phyloP scores from a whole-genome alignment of 352 stramenopile genomes.

The Aphanomyces cochlioides region DNA sequence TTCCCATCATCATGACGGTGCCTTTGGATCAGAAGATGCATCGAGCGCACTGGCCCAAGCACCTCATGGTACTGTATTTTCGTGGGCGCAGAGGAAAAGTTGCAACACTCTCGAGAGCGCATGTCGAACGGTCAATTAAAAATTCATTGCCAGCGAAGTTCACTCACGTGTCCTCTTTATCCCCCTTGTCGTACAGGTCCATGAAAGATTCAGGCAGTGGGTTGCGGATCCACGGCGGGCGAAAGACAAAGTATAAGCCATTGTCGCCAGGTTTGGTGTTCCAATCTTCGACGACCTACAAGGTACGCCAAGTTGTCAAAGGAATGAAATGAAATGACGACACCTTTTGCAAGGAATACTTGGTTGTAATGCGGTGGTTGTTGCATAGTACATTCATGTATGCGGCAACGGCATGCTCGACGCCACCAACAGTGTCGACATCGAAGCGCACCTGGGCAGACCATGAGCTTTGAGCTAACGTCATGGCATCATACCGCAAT shows the following conservation, averaged over 20 bases:
- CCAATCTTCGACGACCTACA: slow-evolving; percentile 69
- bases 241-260: slow-evolving; percentile 57
- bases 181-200: background rate
- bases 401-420: slow-evolving; percentile 55
- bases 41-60: too few species aligned
- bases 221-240: slow-evolving; percentile 48
- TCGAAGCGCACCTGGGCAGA: slow-evolving; percentile 28
- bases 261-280: slow-evolving; percentile 58
- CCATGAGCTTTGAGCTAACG: slow-evolving; percentile 38
- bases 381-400: slow-evolving; percentile 83
- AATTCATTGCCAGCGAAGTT: too few species aligned
- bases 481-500: slow-evolving; percentile 49
- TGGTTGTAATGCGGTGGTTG: slow-evolving; percentile 57
- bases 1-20: too few species aligned
- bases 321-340: background rate
- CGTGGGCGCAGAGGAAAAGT: too few species aligned
- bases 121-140: too few species aligned
- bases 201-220: slow-evolving; percentile 12
- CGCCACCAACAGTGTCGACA: slow-evolving; percentile 23
- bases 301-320: background rate
- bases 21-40: too few species aligned
- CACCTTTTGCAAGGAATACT: slow-evolving; percentile 66
- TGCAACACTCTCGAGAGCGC: too few species aligned
- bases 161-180: background rate
- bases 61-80: too few species aligned